A percentile compares a stretch with the other conserved stretches of the same genome.
These are phyloP conservation scores for Penicillium sclerotigenum DNA, from an alignment of 2,329 filamentous ascomycete species.

Conservation along the genomic window DNA sequence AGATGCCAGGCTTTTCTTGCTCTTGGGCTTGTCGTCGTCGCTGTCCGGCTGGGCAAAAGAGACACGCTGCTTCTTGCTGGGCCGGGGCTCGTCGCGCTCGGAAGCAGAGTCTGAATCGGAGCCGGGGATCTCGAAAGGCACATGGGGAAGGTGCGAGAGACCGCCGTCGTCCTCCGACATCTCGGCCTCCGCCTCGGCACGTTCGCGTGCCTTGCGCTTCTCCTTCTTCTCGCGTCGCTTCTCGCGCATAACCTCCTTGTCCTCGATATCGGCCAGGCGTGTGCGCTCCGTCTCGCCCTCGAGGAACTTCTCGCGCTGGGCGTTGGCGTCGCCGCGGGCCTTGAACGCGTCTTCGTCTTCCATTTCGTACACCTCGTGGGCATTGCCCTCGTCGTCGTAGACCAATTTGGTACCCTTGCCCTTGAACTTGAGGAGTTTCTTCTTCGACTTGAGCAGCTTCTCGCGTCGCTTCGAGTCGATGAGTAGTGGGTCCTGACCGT, in stretches of 20 bases:
- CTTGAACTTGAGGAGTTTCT: conserved; percentile 87
- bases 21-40: conserved; percentile 29
- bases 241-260: conserved; percentile 76
- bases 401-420: conserved; percentile 80
- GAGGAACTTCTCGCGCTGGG: conserved; percentile 74
- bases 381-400: conserved; percentile 86
- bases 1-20: conserved; percentile 13
- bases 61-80: conserved; percentile 43
- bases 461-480: conserved; percentile 94
- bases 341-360: conserved; percentile 79
- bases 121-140: conserved; percentile 22
- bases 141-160: conserved; percentile 17
- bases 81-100: conserved; percentile 28
- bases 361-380: conserved; percentile 83
- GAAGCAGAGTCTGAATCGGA: conserved; percentile 20
- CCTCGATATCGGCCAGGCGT: conserved; percentile 69
- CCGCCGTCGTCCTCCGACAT: conserved; percentile 28
- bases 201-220: conserved; percentile 43
- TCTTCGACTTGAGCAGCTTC: conserved; percentile 93
- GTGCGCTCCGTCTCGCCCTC: conserved; percentile 71
- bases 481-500: conserved; percentile 66
- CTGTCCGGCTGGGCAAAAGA: conserved; percentile 32
- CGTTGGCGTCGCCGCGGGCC: conserved; percentile 69
- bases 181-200: conserved; percentile 34
- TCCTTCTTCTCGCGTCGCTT: conserved; percentile 58